Evolutionary conservation across 192 early-diverging fungal genomes (phyloP), one percentile per base, ranked within the genome.

Genomic region (Umbelopsis ramanniana): DNA sequence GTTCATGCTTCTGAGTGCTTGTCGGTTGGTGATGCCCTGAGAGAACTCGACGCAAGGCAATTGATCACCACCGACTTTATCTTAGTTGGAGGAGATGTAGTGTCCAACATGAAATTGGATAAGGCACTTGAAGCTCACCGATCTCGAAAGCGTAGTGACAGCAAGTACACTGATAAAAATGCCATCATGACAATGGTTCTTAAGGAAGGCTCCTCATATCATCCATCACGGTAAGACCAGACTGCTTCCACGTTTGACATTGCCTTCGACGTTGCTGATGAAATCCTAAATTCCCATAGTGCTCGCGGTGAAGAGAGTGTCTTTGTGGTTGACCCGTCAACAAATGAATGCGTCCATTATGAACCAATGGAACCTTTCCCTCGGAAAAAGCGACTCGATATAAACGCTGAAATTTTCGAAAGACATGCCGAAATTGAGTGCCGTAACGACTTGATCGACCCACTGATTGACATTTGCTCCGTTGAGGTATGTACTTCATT

Each of bases 171-270:
- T 43, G 95, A 99, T 76, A 91, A 91, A 52, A 91, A 92, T 67
- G 81, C 89, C 29, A 95, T 99, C 72, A 97, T 99, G 95, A 99
- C 95, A 15, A 94, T 99, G 93, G 82, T 94, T 24, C 80, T 94
- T 45, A 92, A 91, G 52, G 90, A 93, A 73, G 89, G 90, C n/a
- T 79, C 86, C 23, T 80, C 79, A 9, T 68, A 78, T 38, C 91
- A 92, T 67, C 72, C 82, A 11, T 68, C 79, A 4, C 70, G 81
- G 68, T 80, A 74, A 52, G 46, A 5, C 26, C 45, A 71, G 46
- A 11, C 50, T 22, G 7, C 1, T 6, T 19, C 9, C 2, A 48
- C 50, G 19, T 37, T 14, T 6, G 4, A 12, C 19, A 23, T 55
- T 2, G 33, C 2, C n/a, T 37, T 63, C 3, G 17, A 19, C 11